A percentile compares a stretch with the other conserved stretches of the same genome.
phyloP scores from a whole-genome alignment of 2,329 filamentous ascomycete species.

The Aspergillus pseudoglaucus region DNA sequence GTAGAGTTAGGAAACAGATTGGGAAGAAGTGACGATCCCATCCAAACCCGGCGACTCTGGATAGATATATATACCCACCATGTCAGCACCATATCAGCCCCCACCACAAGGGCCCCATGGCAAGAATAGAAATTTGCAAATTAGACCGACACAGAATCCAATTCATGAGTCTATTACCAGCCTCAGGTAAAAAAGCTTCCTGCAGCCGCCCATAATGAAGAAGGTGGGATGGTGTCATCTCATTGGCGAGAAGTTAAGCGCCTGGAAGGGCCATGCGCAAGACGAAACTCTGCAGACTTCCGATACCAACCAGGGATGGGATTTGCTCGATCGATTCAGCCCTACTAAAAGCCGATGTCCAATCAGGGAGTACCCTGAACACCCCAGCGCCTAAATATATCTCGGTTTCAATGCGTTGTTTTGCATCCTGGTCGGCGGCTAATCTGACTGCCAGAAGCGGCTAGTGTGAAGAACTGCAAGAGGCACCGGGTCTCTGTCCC shows the following conservation, averaged over 20 bases:
- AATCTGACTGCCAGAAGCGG: conserved; percentile 15
- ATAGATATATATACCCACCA: background rate
- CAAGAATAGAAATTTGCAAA: background rate
- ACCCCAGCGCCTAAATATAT: background rate
- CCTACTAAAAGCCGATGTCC: background rate
- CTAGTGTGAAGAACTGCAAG: conserved; percentile 19
- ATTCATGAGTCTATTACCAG: conserved; percentile 19
- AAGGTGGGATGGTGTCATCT: conserved; percentile 4
- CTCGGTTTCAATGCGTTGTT: conserved; percentile 1
- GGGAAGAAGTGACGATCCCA: background rate
- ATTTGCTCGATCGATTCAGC: background rate
- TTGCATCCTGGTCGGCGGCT: conserved; percentile 12
- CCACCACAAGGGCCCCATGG: background rate
- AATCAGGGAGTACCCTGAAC: background rate
- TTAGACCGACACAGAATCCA: background rate
- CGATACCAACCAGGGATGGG: background rate
- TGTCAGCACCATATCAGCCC: background rate
- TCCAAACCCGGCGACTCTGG: background rate
- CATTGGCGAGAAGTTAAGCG: conserved; percentile 20
- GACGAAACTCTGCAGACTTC: conserved; percentile 18
- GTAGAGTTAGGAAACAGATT: background rate
- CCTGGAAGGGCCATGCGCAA: conserved; percentile 17
- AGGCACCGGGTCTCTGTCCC: background rate
- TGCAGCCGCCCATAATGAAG: conserved; percentile 20
- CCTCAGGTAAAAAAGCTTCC: conserved; percentile 14